Conservation (phyloP, 2,329 filamentous ascomycete genomes). For the Talaromyces marneffei region DNA sequence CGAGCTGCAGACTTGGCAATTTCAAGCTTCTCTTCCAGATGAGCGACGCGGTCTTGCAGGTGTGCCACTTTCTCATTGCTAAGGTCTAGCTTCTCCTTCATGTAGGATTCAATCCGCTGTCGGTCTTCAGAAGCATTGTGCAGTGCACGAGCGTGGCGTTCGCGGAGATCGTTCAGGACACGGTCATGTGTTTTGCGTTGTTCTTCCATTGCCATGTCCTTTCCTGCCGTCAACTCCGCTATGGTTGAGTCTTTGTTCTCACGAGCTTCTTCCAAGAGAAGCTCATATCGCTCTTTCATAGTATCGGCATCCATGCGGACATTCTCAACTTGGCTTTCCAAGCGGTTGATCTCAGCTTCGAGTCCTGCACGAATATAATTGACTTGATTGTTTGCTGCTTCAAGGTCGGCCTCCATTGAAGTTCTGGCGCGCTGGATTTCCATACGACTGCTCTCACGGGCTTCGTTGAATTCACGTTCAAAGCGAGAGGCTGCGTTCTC, state of each 20-base stretch:
- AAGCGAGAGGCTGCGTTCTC: conserved; percentile 63
- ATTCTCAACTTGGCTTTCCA: conserved; percentile 70
- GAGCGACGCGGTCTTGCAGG: conserved; percentile 74
- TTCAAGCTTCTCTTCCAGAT: conserved; percentile 85
- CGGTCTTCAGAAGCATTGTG: conserved; percentile 73
- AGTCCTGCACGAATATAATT: conserved; percentile 76
- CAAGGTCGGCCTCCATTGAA: conserved; percentile 73
- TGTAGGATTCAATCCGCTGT: conserved; percentile 69
- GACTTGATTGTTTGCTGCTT: conserved; percentile 77
- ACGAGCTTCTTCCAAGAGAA: conserved; percentile 75
- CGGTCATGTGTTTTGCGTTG: conserved; percentile 63
- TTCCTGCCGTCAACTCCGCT: conserved; percentile 48
- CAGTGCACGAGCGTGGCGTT: conserved; percentile 68
- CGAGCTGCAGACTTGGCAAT: conserved; percentile 82
- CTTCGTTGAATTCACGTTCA: conserved; percentile 78
- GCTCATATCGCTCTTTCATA: conserved; percentile 71
- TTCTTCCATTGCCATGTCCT: conserved; percentile 51
- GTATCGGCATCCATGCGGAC: conserved; percentile 74
- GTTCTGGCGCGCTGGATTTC: conserved; percentile 77
- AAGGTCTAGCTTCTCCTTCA: conserved; percentile 73
- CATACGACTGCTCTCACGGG: conserved; percentile 68
- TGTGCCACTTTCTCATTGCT: conserved; percentile 80
- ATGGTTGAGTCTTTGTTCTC: conserved; percentile 59
- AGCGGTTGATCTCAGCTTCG: conserved; percentile 68
- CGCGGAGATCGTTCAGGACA: conserved; percentile 67